Base-by-base conservation (phyloP, 257 asterid genomes). In the Verbascum thapsus region DNA sequence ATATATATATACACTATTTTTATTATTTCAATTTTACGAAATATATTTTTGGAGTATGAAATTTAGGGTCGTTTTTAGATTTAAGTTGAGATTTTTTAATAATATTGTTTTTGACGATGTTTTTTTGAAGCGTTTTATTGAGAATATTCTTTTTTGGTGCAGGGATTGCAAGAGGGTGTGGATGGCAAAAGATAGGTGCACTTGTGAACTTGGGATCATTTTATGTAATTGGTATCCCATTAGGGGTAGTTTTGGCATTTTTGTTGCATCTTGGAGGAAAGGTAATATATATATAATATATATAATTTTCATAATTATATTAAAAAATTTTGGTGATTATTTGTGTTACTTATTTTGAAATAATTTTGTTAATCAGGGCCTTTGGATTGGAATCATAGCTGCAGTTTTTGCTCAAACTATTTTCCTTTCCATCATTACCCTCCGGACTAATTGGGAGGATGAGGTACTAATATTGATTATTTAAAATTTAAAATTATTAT, bases 101-200 rank as follows among this genome's bases (percentile, higher is more conserved):
- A n/a, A n/a, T n/a, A n/a, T 5, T 23, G 26, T 30, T 11, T 5
- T 22, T 10, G 7, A 45, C 9, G 19, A 12, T 11, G 10, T 10
- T 4, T 4, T 9, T 6, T 30, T 3, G 4, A 15, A 15, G 38
- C 5, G 32, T 54, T 30, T 12, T 34, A 13, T 5, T 8, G 16
- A 7, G 11, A 39, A 39, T 39, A 9, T n/a, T 15, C 40, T 18
- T 15, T 18, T 18, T 16, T 45, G 1, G 0, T 70, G 13, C 70
- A 79, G 91, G 91, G 4, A 68, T 73, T 43, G 85, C 88, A 22
- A 73, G 88, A 56, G 95, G 94, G 3, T 82, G 94, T 62, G 95
- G 95, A 8, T 80, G 94, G 95, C 94, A 87, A 72, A 85, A 82
- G 67, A 82, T 85, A 10, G 94, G 88, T 7, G 95, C 95, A 20